phyloP scores from a whole-genome alignment of 768 basidiomycete species.

The Phaeolepiota aurea region DNA sequence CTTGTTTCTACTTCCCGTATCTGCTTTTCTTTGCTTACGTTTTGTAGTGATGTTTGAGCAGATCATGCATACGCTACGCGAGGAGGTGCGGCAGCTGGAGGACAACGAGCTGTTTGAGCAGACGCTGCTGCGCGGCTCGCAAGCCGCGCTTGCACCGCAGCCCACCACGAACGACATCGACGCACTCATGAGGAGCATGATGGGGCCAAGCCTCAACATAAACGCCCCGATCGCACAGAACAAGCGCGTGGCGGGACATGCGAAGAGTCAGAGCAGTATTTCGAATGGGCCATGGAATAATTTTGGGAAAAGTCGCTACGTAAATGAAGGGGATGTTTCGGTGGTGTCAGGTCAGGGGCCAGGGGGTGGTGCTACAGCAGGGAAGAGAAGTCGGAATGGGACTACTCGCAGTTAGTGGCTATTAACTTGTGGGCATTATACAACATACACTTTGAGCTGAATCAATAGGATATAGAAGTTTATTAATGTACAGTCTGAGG shows the following conservation, averaged over 20 bases:
- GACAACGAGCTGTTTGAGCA: constrained; percentile 43
- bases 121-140: constrained; percentile 36
- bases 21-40: not conserved
- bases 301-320: constrained; percentile 14
- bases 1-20: constrained; percentile 9
- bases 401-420: not conserved
- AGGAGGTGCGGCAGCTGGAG: constrained; percentile 29
- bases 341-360: constrained; percentile 3
- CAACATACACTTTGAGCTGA: not conserved
- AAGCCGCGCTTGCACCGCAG: constrained; percentile 32
- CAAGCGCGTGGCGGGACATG: not conserved
- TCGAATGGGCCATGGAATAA: constrained; percentile 27
- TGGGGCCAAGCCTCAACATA: constrained; percentile 23
- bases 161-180: constrained; percentile 39
- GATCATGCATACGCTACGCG: constrained; percentile 27
- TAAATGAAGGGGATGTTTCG: constrained; percentile 9
- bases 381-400: not conserved
- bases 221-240: not conserved
- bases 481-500: not conserved
- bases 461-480: not conserved
- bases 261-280: constrained; percentile 11
- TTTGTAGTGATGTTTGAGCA: constrained; percentile 16
- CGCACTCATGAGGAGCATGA: constrained; percentile 43
- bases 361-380: not conserved
- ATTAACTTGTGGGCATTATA: not conserved